Evolutionary conservation across 306 rosid genomes (phyloP).

Genomic region (Elaeagnus macrophylla): DNA sequence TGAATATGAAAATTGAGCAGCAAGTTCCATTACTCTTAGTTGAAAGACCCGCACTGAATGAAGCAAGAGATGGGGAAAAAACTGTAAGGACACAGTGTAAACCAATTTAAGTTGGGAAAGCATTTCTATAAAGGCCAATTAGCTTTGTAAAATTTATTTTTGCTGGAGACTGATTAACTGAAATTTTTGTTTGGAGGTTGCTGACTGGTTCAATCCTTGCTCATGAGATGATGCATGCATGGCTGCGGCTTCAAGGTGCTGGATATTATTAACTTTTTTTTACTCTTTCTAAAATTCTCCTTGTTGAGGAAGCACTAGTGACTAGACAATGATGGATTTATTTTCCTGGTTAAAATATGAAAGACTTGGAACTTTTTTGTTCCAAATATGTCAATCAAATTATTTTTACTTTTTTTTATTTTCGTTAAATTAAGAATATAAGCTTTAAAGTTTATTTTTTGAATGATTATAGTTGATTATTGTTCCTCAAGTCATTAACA

Average conservation of each 20-base stretch:
- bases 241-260: conserved; percentile 88
- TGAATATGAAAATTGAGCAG: conserved; percentile 86
- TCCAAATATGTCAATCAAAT: no score
- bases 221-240: conserved; percentile 99
- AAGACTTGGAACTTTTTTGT: no score
- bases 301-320: neutral
- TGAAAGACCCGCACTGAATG: conserved; percentile 92
- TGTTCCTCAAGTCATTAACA: neutral
- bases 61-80: conserved; percentile 96
- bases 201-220: conserved; percentile 95
- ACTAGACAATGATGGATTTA: no score
- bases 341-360: no score
- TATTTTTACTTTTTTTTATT: no score
- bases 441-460: neutral
- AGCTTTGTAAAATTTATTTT: conserved; percentile 3
- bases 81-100: conserved; percentile 49
- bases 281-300: neutral
- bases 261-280: neutral
- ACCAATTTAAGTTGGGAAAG: conserved; percentile 9
- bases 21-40: conserved; percentile 89
- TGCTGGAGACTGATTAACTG: conserved; percentile 3
- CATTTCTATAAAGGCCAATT: conserved; percentile 1
- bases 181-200: conserved; percentile 30
- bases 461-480: neutral
- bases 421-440: no score